Percentiles rank a stretch among this genome's conserved stretches.
phyloP scores from a whole-genome alignment of 192 early-diverging fungal species.

The Backusella tarrabulga region DNA sequence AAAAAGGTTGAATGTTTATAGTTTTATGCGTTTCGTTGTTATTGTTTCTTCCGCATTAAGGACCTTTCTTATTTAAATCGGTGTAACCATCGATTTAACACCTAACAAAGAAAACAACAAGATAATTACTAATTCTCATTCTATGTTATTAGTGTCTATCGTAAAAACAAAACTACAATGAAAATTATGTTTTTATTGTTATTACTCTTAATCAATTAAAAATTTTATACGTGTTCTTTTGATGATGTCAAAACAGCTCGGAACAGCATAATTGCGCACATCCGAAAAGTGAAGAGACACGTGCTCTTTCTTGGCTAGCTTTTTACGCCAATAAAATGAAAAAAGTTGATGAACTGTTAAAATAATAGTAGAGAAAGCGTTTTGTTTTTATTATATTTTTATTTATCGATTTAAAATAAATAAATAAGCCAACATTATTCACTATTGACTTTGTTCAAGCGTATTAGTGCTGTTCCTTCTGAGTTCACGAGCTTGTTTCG shows the following conservation, averaged over 20 bases:
- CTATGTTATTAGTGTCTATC: neutral
- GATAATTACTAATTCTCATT: neutral
- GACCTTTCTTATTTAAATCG: neutral
- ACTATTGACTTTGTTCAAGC: neutral
- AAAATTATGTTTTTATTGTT: neutral
- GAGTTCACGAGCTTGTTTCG: neutral
- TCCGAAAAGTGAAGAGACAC: neutral
- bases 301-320: neutral
- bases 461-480: neutral
- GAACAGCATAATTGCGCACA: neutral
- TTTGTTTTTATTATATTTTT: neutral
- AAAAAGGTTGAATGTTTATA: conserved; percentile 7
- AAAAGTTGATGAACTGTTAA: too few species aligned
- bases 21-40: neutral
- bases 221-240: neutral
- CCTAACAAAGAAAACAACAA: neutral
- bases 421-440: neutral
- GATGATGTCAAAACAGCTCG: neutral
- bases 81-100: neutral
- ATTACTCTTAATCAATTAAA: neutral
- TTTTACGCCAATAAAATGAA: too few species aligned
- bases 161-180: neutral
- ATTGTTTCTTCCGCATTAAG: conserved; percentile 6
- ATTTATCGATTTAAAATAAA: neutral
- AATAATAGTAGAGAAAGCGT: too few species aligned